These are phyloP conservation scores for Clausena lansium DNA, from an alignment of 345 rosid species.

Conservation along the genomic window DNA sequence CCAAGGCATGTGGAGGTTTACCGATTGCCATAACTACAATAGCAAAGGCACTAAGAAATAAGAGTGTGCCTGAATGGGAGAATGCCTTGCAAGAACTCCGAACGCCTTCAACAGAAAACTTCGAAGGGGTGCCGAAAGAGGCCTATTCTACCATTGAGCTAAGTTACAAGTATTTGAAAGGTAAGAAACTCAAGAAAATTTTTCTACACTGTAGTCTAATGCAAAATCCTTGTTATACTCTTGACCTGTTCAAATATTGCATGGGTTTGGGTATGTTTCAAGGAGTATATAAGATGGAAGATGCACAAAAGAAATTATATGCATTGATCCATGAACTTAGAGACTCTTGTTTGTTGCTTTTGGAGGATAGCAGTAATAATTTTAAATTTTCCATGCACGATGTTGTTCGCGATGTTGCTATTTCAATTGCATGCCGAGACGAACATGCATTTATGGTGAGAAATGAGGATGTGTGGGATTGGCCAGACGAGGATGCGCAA, in stretches of 20 bases:
- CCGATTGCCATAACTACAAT: slow-evolving; percentile 27
- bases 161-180: too few relatives aligned
- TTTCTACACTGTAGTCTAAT: background rate
- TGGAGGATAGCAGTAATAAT: background rate
- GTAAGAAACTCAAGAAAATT: too few relatives aligned
- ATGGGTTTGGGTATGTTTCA: slow-evolving; percentile 17
- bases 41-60: slow-evolving; percentile 21
- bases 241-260: background rate
- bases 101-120: background rate
- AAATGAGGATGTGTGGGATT: background rate
- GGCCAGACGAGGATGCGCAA: background rate
- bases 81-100: background rate
- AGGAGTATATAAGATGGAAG: background rate
- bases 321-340: background rate
- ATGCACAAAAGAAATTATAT: background rate
- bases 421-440: slow-evolving; percentile 15
- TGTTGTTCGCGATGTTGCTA: slow-evolving; percentile 11
- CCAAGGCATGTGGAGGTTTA: slow-evolving; percentile 27
- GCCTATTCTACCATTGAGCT: background rate
- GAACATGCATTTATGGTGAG: background rate
- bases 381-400: slow-evolving; percentile 16
- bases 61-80: background rate
- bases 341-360: slow-evolving; percentile 13
- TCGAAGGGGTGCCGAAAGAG: background rate
- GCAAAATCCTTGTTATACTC: background rate